Percentiles rank a stretch among this genome's conserved stretches.
Evolutionary conservation across 108 stramenopile genomes (phyloP).

Genomic region (Fragilaria radians): DNA sequence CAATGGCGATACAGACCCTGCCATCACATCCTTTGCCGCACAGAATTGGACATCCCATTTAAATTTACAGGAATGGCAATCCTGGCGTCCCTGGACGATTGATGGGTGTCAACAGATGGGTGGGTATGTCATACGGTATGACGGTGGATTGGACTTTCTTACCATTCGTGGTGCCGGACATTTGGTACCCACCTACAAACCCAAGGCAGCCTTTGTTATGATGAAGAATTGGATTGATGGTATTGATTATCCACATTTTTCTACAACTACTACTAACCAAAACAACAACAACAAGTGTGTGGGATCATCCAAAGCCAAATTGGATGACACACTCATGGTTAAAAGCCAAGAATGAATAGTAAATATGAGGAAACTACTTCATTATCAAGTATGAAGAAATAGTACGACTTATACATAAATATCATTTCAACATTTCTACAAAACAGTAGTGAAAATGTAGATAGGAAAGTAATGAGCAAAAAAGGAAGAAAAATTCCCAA

Average conservation of each 20-base stretch:
- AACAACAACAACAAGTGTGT: not conserved
- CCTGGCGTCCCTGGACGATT: constrained; percentile 68
- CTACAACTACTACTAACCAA: constrained; percentile 17
- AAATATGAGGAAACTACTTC: too few species aligned
- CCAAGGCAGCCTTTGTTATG: constrained; percentile 48
- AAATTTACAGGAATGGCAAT: constrained; percentile 33
- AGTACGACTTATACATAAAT: too few species aligned
- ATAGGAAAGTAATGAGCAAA: too few species aligned
- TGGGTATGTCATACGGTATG: constrained; percentile 71
- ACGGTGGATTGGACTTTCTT: constrained; percentile 58
- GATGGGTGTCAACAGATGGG: constrained; percentile 62
- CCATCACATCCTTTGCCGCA: constrained; percentile 59
- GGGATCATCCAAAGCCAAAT: too few species aligned
- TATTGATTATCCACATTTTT: constrained; percentile 40
- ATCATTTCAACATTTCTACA: too few species aligned
- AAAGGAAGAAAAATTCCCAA: too few species aligned
- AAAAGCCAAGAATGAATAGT: too few species aligned
- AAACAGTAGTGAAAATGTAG: too few species aligned
- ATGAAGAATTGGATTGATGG: constrained; percentile 39
- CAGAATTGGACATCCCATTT: constrained; percentile 61
- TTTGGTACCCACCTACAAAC: constrained; percentile 66
- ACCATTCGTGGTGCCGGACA: constrained; percentile 75
- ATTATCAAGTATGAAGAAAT: too few species aligned
- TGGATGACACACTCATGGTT: too few species aligned
- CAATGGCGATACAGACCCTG: constrained; percentile 82